Evolutionary conservation across 768 basidiomycete genomes (phyloP).

Genomic region (Lentinula edodes): DNA sequence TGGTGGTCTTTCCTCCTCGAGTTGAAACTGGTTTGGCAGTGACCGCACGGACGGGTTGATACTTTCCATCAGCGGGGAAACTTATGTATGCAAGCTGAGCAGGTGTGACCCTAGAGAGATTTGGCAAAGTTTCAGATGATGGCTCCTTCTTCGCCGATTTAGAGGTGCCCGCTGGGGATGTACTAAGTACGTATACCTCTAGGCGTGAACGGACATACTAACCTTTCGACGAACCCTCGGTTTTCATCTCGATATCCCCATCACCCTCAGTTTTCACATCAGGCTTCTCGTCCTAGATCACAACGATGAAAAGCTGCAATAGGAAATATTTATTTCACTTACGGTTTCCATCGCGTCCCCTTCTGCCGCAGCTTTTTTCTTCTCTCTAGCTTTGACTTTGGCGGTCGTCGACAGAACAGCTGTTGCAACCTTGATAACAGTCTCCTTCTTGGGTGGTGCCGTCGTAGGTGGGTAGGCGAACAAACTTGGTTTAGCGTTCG

Average conservation of each 20-base stretch:
- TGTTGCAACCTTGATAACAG: conserved; percentile 85
- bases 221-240: conserved; percentile 49
- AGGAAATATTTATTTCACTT: conserved; percentile 19
- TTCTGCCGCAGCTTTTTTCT: conserved; percentile 83
- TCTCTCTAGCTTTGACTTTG: conserved; percentile 92
- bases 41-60: conserved; percentile 84
- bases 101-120: conserved; percentile 91
- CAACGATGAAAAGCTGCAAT: neutral
- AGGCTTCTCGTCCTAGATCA: conserved; percentile 45
- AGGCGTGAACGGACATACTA: conserved; percentile 53
- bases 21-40: conserved; percentile 37
- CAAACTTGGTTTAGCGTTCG: conserved; percentile 84
- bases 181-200: conserved; percentile 39
- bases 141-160: conserved; percentile 69
- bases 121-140: conserved; percentile 66
- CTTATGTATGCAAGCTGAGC: conserved; percentile 80
- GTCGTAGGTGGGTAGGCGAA: conserved; percentile 88
- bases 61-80: conserved; percentile 76
- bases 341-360: conserved; percentile 81
- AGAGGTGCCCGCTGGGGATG: conserved; percentile 30
- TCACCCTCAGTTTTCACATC: conserved; percentile 49
- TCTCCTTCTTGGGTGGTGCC: conserved; percentile 90
- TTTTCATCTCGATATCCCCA: conserved; percentile 76
- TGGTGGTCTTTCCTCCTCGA: conserved; percentile 28
- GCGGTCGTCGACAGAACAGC: conserved; percentile 97